Conservation (phyloP, 2,329 filamentous ascomycete species). For the Leptographium flavum region DNA sequence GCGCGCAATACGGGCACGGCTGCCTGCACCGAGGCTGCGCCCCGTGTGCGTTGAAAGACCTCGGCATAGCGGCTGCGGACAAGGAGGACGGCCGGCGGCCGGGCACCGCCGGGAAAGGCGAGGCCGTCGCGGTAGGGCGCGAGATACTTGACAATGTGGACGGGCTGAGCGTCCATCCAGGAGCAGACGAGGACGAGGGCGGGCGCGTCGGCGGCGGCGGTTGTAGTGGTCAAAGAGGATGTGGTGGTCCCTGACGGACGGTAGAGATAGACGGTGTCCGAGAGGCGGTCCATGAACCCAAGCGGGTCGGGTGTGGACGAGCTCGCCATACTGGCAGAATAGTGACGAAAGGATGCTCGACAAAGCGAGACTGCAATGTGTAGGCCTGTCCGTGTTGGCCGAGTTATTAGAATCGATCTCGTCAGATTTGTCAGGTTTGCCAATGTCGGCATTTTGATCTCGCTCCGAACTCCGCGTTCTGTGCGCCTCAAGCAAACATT, state of each 20-base stretch:
- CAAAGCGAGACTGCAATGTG: no score
- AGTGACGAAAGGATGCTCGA: no score
- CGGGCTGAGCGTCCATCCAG: constrained; percentile 37
- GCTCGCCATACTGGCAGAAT: no score
- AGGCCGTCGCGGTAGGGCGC: constrained; percentile 22
- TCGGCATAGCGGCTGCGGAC: constrained; percentile 25
- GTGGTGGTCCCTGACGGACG: constrained; percentile 17
- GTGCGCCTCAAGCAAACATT: no score
- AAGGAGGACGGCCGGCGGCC: constrained; percentile 32
- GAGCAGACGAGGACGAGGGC: constrained; percentile 31
- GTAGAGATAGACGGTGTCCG: constrained; percentile 22
- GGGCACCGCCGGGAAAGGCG: constrained; percentile 8
- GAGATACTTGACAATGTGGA: constrained; percentile 37
- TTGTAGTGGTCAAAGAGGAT: no score
- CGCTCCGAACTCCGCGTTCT: no score
- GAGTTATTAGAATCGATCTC: no score
- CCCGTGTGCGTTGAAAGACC: constrained; percentile 19
- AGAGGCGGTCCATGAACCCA: constrained; percentile 23
- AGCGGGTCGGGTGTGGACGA: constrained; percentile 13
- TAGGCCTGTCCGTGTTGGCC: no score
- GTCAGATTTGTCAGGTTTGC: no score
- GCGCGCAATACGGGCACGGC: constrained; percentile 25
- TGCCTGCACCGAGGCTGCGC: constrained; percentile 21
- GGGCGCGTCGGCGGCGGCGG: constrained; percentile 17
- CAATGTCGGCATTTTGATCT: no score